Conservation (phyloP, 768 basidiomycete species). For the Leccinum subtestaceum region DNA sequence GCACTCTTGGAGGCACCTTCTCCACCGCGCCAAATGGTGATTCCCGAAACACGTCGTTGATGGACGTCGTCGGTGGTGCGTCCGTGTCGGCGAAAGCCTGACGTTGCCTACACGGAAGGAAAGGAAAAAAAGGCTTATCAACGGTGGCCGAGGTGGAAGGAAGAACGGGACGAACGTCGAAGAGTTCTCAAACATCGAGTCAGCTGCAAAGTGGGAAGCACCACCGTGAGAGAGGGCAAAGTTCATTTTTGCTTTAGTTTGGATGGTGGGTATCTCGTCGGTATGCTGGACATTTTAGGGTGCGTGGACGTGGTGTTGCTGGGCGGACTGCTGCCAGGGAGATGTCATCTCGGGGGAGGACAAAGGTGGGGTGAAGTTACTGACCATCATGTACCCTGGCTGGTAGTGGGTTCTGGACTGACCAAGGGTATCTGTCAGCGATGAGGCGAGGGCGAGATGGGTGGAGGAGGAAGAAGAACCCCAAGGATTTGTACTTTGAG, state of each 20-base stretch:
- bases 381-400: slow-evolving; percentile 76
- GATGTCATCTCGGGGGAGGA: not conserved
- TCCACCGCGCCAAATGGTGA: slow-evolving; percentile 31
- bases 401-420: slow-evolving; percentile 79
- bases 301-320: too few relatives aligned
- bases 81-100: slow-evolving; percentile 71
- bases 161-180: too few relatives aligned
- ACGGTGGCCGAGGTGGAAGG: not conserved
- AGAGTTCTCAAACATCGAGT: too few relatives aligned
- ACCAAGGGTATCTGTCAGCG: slow-evolving; percentile 62
- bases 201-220: too few relatives aligned
- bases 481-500: slow-evolving; percentile 53
- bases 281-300: too few relatives aligned
- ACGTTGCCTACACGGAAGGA: slow-evolving; percentile 43
- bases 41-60: slow-evolving; percentile 72
- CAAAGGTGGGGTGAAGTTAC: slow-evolving; percentile 14
- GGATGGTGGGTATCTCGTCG: too few relatives aligned
- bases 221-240: too few relatives aligned
- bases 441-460: slow-evolving; percentile 42
- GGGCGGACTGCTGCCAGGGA: too few relatives aligned
- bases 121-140: not conserved
- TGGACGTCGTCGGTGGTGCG: slow-evolving; percentile 73
- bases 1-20: slow-evolving; percentile 18
- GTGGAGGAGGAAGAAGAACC: slow-evolving; percentile 43
- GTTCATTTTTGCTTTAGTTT: too few relatives aligned